Conservation (phyloP, 768 basidiomycete genomes). For the Phylloporus arenicola region DNA sequence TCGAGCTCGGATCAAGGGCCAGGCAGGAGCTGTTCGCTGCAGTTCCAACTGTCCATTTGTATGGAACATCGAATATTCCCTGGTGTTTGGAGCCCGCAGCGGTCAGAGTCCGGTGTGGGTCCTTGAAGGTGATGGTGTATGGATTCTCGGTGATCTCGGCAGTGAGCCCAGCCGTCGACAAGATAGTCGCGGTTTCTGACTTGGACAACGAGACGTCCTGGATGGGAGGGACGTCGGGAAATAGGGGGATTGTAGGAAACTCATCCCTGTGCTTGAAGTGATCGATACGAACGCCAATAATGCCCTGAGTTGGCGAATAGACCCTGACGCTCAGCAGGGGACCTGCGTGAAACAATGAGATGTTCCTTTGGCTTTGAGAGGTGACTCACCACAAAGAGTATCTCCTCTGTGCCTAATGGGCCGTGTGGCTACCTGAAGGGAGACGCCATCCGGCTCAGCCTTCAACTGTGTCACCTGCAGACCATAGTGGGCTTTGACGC, state of each 20-base stretch:
- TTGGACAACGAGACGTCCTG: constrained; percentile 36
- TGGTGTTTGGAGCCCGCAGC: constrained; percentile 51
- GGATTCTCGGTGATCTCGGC: constrained; percentile 56
- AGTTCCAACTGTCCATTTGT: constrained; percentile 45
- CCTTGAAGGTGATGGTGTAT: constrained; percentile 59
- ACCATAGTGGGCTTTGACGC: constrained; percentile 55
- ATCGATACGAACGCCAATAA: constrained; percentile 52
- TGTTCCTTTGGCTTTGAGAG: not conserved
- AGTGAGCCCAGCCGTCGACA: constrained; percentile 44
- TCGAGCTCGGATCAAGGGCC: constrained; percentile 51
- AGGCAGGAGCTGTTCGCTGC: constrained; percentile 55
- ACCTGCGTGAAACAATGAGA: not conserved
- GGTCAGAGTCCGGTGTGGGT: constrained; percentile 23
- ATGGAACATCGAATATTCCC: constrained; percentile 50
- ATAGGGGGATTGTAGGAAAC: constrained; percentile 49
- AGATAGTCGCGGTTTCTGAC: constrained; percentile 19
- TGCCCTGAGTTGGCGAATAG: constrained; percentile 50
- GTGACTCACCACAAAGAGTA: constrained; percentile 47
- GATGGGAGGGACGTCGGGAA: constrained; percentile 53
- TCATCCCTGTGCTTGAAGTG: constrained; percentile 45
- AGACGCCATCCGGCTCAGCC: constrained; percentile 42
- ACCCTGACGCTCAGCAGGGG: constrained; percentile 36
- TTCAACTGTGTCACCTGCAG: constrained; percentile 53
- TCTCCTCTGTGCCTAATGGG: constrained; percentile 60
- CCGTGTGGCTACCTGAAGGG: constrained; percentile 56